Conservation (phyloP, 2,329 filamentous ascomycete genomes). For the Plenodomus lindquistii region DNA sequence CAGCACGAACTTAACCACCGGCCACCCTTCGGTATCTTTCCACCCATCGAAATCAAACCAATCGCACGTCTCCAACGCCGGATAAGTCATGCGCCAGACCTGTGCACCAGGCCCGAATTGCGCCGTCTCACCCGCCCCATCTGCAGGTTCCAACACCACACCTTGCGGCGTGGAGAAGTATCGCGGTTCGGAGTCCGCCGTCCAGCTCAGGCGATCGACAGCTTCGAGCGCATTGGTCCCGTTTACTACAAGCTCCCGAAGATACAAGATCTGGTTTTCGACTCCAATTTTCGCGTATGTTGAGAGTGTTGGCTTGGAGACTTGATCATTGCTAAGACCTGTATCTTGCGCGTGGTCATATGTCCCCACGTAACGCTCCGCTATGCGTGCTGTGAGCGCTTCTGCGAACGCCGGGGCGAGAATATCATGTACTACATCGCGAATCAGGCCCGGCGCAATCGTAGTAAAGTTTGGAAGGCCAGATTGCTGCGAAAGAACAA, state of each 20-base stretch:
- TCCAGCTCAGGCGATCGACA: constrained; percentile 33
- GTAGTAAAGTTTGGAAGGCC: constrained; percentile 16
- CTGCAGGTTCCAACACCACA: constrained; percentile 30
- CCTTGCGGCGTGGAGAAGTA: constrained; percentile 30
- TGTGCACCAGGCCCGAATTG: constrained; percentile 30
- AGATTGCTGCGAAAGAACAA: constrained; percentile 26
- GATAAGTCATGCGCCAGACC: constrained; percentile 32
- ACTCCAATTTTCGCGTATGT: constrained; percentile 31
- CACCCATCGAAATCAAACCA: constrained; percentile 43
- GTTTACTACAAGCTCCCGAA: constrained; percentile 33
- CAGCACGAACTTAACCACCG: constrained; percentile 33
- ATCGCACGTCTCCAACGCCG: constrained; percentile 30
- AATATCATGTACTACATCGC: constrained; percentile 24
- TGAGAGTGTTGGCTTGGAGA: constrained; percentile 2
- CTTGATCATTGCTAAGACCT: constrained; percentile 23
- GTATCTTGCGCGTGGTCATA: constrained; percentile 25
- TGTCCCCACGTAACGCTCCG: constrained; percentile 24
- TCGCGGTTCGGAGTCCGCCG: constrained; percentile 10
- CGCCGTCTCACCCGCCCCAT: constrained; percentile 25
- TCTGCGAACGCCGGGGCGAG: constrained; percentile 32
- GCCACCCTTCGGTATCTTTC: constrained; percentile 37
- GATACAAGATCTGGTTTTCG: constrained; percentile 29
- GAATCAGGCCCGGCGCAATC: constrained; percentile 20
- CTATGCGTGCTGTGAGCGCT: constrained; percentile 15
- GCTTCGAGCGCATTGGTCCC: constrained; percentile 34